Base-by-base conservation (phyloP, 306 rosid genomes). In the Quercus wislizeni region DNA sequence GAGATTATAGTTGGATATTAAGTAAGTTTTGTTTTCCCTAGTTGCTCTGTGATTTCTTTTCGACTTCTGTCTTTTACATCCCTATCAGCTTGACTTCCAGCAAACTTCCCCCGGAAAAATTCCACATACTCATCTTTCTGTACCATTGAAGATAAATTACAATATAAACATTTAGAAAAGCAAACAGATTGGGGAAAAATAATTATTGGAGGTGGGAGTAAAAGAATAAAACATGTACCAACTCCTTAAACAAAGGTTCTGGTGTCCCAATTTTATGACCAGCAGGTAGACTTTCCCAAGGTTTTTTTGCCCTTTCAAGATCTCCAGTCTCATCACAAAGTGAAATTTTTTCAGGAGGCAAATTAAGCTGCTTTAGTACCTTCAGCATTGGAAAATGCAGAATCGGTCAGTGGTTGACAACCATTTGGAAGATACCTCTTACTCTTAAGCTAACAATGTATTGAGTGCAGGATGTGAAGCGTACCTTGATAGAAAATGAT, bases 11-110 rank as follows among this genome's bases (percentile, higher is more conserved):
- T 3, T 33, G 25, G 27, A 68, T 30, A 33, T 64, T n/a, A 30
- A 30, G 11, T 15, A 27, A 25, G 30, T 31, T 64, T 64, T 65
- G 14, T 65, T 10, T 65, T 65, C 71, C 21, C 71, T 65, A 17
- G 33, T 31, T 30, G 88, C 74, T 82, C 88, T 18, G 94, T 94
- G 76, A 91, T 79, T 74, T 90, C 87, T 20, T 52, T 88, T 92
- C 93, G 85, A 86, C 93, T 78, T 92, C 97, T 41, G 94, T 95
- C 73, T 93, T 68, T 88, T 41, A 76, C 84, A 72, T 84, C 69
- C 85, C 98, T 88, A 74, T 95, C 96, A n/a, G 96, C 98, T 85
- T 95, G 99, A 83, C 98, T 95, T 84, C 99, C 99, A 10, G 97
- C 94, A 79, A 89, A 95, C 83, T 87, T 91, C 78, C 73, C 62